phyloP scores from a whole-genome alignment of 768 basidiomycete species.

The Phylloporus arenicola region DNA sequence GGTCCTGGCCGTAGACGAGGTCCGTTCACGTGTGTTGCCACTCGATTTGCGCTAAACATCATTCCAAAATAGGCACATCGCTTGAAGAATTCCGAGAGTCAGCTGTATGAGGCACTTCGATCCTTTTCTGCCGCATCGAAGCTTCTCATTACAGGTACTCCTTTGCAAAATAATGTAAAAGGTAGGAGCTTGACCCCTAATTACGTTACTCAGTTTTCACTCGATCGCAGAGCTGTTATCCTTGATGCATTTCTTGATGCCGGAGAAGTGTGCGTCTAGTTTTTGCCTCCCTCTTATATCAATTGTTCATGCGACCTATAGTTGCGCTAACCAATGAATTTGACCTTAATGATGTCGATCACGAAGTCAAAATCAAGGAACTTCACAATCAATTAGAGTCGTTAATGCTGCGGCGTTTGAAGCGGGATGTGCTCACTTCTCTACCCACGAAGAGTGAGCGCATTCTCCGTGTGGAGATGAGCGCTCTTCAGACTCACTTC shows the following conservation, averaged over 20 bases:
- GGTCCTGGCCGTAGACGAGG: constrained; percentile 92
- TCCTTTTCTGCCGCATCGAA: constrained; percentile 88
- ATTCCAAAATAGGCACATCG: constrained; percentile 71
- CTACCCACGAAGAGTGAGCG: constrained; percentile 98
- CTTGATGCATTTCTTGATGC: constrained; percentile 99
- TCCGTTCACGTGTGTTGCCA: constrained; percentile 27
- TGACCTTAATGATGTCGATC: constrained; percentile 88
- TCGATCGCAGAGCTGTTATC: constrained; percentile 73
- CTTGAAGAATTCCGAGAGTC: constrained; percentile 95
- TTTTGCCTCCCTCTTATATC: neutral
- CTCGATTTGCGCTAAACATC: constrained; percentile 13
- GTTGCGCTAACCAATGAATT: constrained; percentile 94
- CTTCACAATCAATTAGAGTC: constrained; percentile 89
- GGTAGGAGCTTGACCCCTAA: constrained; percentile 44
- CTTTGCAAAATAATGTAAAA: constrained; percentile 98
- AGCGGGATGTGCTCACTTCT: constrained; percentile 93
- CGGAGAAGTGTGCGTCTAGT: constrained; percentile 76
- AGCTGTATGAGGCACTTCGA: constrained; percentile 89
- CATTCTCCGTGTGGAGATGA: constrained; percentile 97
- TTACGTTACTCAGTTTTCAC: constrained; percentile 7
- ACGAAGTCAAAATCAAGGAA: constrained; percentile 93
- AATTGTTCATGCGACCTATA: constrained; percentile 29
- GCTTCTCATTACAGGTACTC: constrained; percentile 96
- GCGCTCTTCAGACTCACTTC: constrained; percentile 91
- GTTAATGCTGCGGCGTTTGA: constrained; percentile 91